phyloP scores from a whole-genome alignment of 306 rosid genomes.

The Albizia julibrissin region DNA sequence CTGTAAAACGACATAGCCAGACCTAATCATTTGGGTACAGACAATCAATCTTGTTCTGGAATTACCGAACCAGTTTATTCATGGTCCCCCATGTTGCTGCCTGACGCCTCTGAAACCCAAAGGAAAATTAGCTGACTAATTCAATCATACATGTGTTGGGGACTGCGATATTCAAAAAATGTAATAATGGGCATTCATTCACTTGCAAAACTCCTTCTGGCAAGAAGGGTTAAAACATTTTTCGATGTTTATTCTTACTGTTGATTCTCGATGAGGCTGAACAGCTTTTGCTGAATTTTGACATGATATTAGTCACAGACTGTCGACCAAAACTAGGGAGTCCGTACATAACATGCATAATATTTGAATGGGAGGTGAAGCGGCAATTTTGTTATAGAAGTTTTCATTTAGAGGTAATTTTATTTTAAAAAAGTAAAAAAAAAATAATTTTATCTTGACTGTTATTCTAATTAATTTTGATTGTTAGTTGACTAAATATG shows the following conservation, averaged over 20 bases:
- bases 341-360: not conserved
- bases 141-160: slow-evolving; percentile 21
- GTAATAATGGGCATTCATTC: not conserved
- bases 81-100: slow-evolving; percentile 2
- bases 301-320: not conserved
- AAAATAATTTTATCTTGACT: too few relatives aligned
- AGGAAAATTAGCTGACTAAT: slow-evolving; percentile 28
- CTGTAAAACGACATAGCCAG: not conserved
- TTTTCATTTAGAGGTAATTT: too few relatives aligned
- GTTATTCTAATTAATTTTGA: too few relatives aligned
- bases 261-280: not conserved
- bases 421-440: too few relatives aligned
- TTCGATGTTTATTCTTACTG: not conserved
- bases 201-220: not conserved
- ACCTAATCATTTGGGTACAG: not conserved
- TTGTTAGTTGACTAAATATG: accelerated
- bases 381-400: too few relatives aligned
- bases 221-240: not conserved
- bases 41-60: not conserved
- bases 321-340: not conserved
- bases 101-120: not conserved
- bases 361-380: too few relatives aligned
- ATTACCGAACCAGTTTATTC: not conserved
- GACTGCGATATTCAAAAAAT: slow-evolving; percentile 1
- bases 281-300: not conserved